Base-by-base conservation (phyloP, 2,329 filamentous ascomycete species). In the Ascochyta clinopodiicola region DNA sequence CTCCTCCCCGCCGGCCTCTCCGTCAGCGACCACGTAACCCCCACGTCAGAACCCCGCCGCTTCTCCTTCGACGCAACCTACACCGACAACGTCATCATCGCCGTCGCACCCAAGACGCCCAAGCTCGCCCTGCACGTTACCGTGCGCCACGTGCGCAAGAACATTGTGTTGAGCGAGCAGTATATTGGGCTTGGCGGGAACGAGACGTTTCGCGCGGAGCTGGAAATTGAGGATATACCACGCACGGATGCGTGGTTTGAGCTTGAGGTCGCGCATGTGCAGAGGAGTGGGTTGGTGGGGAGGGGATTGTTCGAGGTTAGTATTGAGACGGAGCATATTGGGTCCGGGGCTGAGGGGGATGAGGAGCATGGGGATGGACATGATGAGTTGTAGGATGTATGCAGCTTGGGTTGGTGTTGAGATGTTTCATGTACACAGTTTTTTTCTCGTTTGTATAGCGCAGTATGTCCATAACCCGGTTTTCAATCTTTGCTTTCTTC, bases 211-310 rank as follows among this genome's bases (percentile, higher is more conserved):
- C 25, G 50, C 15, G 63, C 61, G 7, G 43, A 55, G 37, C 25
- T 67, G 31, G 57, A 61, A 3, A 42, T 64, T 2, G 55, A 58
- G 1, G 64, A 67, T 47, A 54, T 66, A 9, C 64, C 64, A 8
- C 39, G 63, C 9, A 64, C 58, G 4, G 63, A 67, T 31, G 63
- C 63, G 12, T 67, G 64, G 64, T 67, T 64, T 42, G 64, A 67
- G 49, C 46, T 67, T 15, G 64, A 66, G 44, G 64, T 67, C 17
- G 50, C 45, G 22, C 63, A 64, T 59, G 49, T 54, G 22, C 31
- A 58, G 38, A 56, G 57, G 1, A 45, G 49, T 8, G 51, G 58
- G 3, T 25, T 65, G 40, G 59, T 53, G 10, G 63, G 63, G 2
- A 58, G 56, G 19, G 61, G 64, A 34, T 38, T 67, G 27, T 67